Base-by-base conservation (phyloP, 176 grass and related monocot genomes). In the Ensete ventricosum region DNA sequence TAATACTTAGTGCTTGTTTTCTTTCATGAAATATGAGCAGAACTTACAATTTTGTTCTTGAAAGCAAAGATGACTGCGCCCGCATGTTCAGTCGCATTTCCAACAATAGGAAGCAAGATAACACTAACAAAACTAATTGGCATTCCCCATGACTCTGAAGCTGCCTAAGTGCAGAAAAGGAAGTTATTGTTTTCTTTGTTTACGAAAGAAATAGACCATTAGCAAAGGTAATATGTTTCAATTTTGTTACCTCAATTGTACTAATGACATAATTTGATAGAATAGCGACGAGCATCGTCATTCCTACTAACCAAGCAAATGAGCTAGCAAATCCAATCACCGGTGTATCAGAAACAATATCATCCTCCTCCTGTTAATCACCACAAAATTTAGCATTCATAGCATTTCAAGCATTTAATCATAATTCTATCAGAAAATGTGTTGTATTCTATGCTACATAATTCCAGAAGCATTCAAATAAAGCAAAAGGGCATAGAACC, bases 261-360 rank as follows among this genome's bases (percentile, higher is more conserved):
- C 82, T 80, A 76, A 96, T 87, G 58, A 96, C 76, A 81, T 96
- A 92, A 73, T 96, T 81, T 69, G 93, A 96, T 82, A 96, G 83
- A 49, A 90, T 26, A 53, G 93, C 84, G 43, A 96, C 68, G 58
- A 85, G 80, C 26, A 85, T 29, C 8, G 89, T 96, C 73, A 96
- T 80, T 52, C 85, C 81, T 63, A 87, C 73, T 68, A 96, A 87
- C 93, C 93, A 96, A 22, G 57, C 52, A 85, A 96, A 53, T 53
- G 93, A 79, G 64, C 91, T 89, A 80, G 82, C 81, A 82, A 96
- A 81, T 62, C 93, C 84, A 78, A 96, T 88, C 23, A 88, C 89
- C 16, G 88, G 71, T 62, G 85, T 73, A 64, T 90, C 87, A 25
- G 88, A 78, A 62, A 85, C 87, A 75, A 57, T 57, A 58, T 60